Evolutionary conservation across 768 basidiomycete species (phyloP).

Genomic region (Boletus pseudo-olivaceus): DNA sequence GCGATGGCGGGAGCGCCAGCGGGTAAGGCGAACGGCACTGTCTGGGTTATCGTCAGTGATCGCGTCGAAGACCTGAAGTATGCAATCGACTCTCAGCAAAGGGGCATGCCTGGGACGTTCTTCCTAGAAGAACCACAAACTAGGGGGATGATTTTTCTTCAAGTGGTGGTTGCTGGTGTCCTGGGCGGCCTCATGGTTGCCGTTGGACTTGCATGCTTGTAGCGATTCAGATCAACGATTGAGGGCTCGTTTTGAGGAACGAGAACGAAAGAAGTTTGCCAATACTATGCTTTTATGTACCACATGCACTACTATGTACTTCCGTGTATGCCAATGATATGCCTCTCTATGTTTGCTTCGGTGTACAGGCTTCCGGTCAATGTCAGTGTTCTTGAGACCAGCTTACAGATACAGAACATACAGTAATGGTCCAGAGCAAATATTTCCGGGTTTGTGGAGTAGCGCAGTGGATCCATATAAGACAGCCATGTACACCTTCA

Average conservation of each 20-base stretch:
- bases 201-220: constrained; percentile 31
- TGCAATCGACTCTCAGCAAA: constrained; percentile 31
- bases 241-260: neutral
- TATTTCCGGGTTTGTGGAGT: neutral
- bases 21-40: constrained; percentile 18
- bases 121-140: constrained; percentile 17
- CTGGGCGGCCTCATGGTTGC: constrained; percentile 31
- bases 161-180: constrained; percentile 31
- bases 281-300: constrained; percentile 12
- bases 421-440: neutral
- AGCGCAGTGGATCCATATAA: neutral
- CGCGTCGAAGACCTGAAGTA: constrained; percentile 31
- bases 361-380: neutral
- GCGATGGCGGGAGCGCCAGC: constrained; percentile 17
- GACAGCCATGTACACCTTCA: constrained; percentile 3
- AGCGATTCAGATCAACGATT: constrained; percentile 22
- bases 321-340: constrained; percentile 16
- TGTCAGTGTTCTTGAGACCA: neutral
- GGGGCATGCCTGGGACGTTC: constrained; percentile 31
- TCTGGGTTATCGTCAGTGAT: constrained; percentile 33
- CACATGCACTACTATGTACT: constrained; percentile 9
- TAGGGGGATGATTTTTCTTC: constrained; percentile 28
- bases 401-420: neutral
- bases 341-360: constrained; percentile 2
- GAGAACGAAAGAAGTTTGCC: neutral